Evolutionary conservation across 108 stramenopile species (phyloP).

Genomic region (Cyclotella sp.): DNA sequence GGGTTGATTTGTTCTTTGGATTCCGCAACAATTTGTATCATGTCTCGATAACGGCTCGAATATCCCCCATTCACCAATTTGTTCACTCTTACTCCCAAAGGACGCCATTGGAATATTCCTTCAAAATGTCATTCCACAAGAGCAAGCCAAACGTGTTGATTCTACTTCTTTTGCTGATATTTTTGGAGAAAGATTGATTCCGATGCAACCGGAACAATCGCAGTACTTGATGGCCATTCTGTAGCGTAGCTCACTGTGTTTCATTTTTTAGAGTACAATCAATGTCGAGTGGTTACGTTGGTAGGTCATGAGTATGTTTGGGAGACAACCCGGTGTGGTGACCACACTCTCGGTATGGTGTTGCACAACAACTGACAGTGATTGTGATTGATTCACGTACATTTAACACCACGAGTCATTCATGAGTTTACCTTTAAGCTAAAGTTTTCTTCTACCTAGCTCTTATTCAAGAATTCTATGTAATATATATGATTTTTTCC

Average conservation of each 20-base stretch:
- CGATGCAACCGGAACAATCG: constrained; percentile 57
- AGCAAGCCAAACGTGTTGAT: constrained; percentile 57
- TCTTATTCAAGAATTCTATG: too few species aligned
- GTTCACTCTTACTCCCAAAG: constrained; percentile 7
- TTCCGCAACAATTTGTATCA: not conserved
- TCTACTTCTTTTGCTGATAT: constrained; percentile 63
- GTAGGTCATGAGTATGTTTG: too few species aligned
- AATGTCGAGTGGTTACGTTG: too few species aligned
- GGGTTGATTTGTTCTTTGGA: not conserved
- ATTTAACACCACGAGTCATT: too few species aligned
- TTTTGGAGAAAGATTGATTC: constrained; percentile 73
- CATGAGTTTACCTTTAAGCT: too few species aligned
- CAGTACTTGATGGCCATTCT: constrained; percentile 57
- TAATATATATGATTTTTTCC: too few species aligned
- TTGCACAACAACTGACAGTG: too few species aligned
- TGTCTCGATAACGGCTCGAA: not conserved
- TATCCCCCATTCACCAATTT: not conserved
- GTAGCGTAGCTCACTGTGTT: not conserved
- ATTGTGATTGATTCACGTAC: too few species aligned
- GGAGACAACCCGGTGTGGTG: too few species aligned
- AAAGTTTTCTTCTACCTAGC: too few species aligned
- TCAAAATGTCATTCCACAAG: constrained; percentile 38
- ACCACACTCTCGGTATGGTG: too few species aligned
- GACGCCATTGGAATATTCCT: constrained; percentile 64
- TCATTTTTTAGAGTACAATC: too few species aligned